Base-by-base conservation (phyloP, 106 monocot species). In the Ottelia alismoides region DNA sequence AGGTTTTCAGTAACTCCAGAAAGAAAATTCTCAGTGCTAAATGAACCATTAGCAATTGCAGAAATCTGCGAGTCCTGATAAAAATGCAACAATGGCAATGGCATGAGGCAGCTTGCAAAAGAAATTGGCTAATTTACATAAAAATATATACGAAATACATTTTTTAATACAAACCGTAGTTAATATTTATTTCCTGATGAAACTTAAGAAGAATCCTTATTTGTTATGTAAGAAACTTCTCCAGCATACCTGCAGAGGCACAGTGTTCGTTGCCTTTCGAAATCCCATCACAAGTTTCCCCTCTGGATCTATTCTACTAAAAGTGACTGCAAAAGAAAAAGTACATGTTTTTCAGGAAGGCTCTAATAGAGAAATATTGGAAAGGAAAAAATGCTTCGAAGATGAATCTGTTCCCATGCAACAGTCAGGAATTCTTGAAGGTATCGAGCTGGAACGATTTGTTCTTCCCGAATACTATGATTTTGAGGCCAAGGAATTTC, bases 231-330 rank as follows among this genome's bases (percentile, higher is more conserved):
- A 60, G 26, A 60, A 60, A 60, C 14, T 12, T 14, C n/a, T n/a
- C n/a, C n/a, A 25, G 23, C 51, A 32, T 79, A 83, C 98, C 74
- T 84, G 90, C 64, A 86, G 48, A 53, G 74, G 66, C 23, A 72
- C 58, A 65, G 81, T 76, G 63, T 90, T 90, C 47, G 85, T 78
- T 52, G 98, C 85, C 62, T 98, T 98, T 22, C 98, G 67, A 52
- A 77, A 98, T 17, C 98, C 98, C 98, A 98, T 98, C 20, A 98
- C 72, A 62, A 98, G 90, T 68, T 98, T 98, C 31, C 98, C 98
- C 63, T 72, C 85, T 55, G 98, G 98, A 65, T 98, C 98, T 66
- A 98, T 90, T 22, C 98, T 76, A 63, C 98, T 98, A 65, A 98
- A 98, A 48, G 98, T 98, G 16, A 98, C 98, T 98, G 77, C 47